Percentiles rank a stretch among this genome's conserved stretches.
These are phyloP conservation scores for Elsinoe ampelina DNA, from an alignment of 2,329 filamentous ascomycete genomes.

Conservation along the genomic window DNA sequence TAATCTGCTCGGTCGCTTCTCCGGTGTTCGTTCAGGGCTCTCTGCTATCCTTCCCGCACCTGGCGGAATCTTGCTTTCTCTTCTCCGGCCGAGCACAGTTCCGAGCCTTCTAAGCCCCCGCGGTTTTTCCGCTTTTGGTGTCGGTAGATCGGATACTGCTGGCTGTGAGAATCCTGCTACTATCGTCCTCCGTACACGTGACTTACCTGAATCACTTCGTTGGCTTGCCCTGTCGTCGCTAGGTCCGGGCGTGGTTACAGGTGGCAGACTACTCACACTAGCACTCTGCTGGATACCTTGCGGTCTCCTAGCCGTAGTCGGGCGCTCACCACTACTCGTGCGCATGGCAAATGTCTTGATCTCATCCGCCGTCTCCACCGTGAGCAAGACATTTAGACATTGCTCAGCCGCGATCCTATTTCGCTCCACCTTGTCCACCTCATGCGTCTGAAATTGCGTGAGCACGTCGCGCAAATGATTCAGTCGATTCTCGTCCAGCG, in stretches of 20 bases:
- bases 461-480: slow-evolving; percentile 85
- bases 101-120: slow-evolving; percentile 49
- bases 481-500: slow-evolving; percentile 76
- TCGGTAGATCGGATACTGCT: slow-evolving; percentile 19
- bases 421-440: slow-evolving; percentile 76
- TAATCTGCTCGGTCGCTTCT: slow-evolving; percentile 30
- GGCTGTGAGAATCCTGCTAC: slow-evolving; percentile 5
- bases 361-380: slow-evolving; percentile 78
- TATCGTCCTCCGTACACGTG: neutral
- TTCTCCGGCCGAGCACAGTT: slow-evolving; percentile 57
- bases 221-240: slow-evolving; percentile 48
- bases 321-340: slow-evolving; percentile 31
- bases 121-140: slow-evolving; percentile 30
- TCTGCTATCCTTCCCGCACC: slow-evolving; percentile 24
- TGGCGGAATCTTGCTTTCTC: slow-evolving; percentile 48
- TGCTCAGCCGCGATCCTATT: slow-evolving; percentile 65
- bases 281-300: slow-evolving; percentile 14
- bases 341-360: slow-evolving; percentile 61
- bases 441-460: slow-evolving; percentile 87
- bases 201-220: slow-evolving; percentile 42
- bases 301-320: slow-evolving; percentile 1
- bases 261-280: slow-evolving; percentile 22
- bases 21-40: slow-evolving; percentile 47
- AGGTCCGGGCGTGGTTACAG: slow-evolving; percentile 26
- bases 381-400: slow-evolving; percentile 71